A percentile compares a stretch with the other conserved stretches of the same genome.
These are phyloP conservation scores for Sporothrix sp. DNA, from an alignment of 2,329 filamentous ascomycete species.

Conservation along the genomic window DNA sequence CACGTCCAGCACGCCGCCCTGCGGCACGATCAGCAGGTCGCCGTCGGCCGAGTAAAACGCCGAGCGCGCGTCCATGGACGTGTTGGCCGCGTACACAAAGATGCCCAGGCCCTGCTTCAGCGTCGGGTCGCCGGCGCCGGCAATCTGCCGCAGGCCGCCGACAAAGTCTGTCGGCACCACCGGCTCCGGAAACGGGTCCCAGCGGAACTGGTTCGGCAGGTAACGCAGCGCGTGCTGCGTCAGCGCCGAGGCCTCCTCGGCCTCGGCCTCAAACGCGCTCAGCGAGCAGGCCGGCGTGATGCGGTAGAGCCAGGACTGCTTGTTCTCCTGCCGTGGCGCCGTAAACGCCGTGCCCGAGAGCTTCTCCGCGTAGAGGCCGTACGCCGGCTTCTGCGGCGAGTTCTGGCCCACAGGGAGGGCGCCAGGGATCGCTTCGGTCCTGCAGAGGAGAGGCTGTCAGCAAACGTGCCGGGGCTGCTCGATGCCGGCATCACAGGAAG, in stretches of 20 bases:
- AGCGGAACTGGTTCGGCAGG: slow-evolving; percentile 72
- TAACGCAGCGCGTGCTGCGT: slow-evolving; percentile 43
- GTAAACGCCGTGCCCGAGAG: slow-evolving; percentile 65
- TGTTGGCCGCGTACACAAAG: slow-evolving; percentile 69
- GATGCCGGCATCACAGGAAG: neutral
- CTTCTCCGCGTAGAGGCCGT: slow-evolving; percentile 75
- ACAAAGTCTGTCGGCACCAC: slow-evolving; percentile 38
- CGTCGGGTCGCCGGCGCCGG: slow-evolving; percentile 68
- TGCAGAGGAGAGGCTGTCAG: slow-evolving; percentile 25
- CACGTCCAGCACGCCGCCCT: slow-evolving; percentile 65
- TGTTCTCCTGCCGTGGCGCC: slow-evolving; percentile 57
- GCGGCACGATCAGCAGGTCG: slow-evolving; percentile 66
- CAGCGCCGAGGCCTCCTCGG: neutral
- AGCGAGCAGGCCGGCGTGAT: slow-evolving; percentile 57
- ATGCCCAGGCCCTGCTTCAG: slow-evolving; percentile 73
- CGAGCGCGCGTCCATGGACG: slow-evolving; percentile 61
- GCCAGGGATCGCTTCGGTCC: slow-evolving; percentile 65
- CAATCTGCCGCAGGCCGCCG: slow-evolving; percentile 56
- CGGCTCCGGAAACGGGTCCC: slow-evolving; percentile 64
- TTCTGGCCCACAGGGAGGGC: slow-evolving; percentile 68
- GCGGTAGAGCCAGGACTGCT: slow-evolving; percentile 64
- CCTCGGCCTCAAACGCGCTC: slow-evolving; percentile 36
- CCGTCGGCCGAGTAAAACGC: slow-evolving; percentile 82
- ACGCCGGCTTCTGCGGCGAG: slow-evolving; percentile 69
- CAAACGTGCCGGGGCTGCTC: neutral